Conservation (phyloP, 768 basidiomycete species). For the Leccinum longicurvipes region DNA sequence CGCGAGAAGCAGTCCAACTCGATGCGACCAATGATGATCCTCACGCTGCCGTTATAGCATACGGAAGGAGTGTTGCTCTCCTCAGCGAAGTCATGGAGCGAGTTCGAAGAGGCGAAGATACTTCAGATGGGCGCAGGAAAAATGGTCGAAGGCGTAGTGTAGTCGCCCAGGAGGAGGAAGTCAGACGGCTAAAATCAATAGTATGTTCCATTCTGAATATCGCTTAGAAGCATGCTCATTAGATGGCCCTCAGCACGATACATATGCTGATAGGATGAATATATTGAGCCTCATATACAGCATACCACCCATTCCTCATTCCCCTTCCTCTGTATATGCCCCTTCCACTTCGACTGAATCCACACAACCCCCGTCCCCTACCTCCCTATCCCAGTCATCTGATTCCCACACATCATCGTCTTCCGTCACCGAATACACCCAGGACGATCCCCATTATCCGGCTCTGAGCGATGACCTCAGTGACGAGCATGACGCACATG, state of each 20-base stretch:
- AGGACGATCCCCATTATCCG: slow-evolving; percentile 33
- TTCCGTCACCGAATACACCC: slow-evolving; percentile 36
- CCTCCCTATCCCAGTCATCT: slow-evolving; percentile 37
- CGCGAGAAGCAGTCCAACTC: slow-evolving; percentile 84
- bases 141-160: slow-evolving; percentile 70
- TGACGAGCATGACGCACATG: slow-evolving; percentile 38
- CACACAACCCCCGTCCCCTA: slow-evolving; percentile 36
- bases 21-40: slow-evolving; percentile 89
- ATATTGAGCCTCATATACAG: slow-evolving; percentile 88
- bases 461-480: slow-evolving; percentile 19
- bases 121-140: slow-evolving; percentile 59
- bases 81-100: slow-evolving; percentile 92
- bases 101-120: slow-evolving; percentile 82
- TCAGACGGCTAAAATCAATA: slow-evolving; percentile 80
- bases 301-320: slow-evolving; percentile 73
- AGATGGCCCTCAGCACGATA: slow-evolving; percentile 67
- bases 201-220: slow-evolving; percentile 48
- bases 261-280: slow-evolving; percentile 92
- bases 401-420: slow-evolving; percentile 52
- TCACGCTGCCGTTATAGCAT: slow-evolving; percentile 84
- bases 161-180: slow-evolving; percentile 90
- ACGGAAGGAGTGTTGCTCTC: slow-evolving; percentile 80
- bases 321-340: slow-evolving; percentile 52
- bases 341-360: slow-evolving; percentile 37
- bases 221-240: slow-evolving; percentile 13